phyloP scores from a whole-genome alignment of 2,329 filamentous ascomycete genomes.

The Talaromyces sp. region DNA sequence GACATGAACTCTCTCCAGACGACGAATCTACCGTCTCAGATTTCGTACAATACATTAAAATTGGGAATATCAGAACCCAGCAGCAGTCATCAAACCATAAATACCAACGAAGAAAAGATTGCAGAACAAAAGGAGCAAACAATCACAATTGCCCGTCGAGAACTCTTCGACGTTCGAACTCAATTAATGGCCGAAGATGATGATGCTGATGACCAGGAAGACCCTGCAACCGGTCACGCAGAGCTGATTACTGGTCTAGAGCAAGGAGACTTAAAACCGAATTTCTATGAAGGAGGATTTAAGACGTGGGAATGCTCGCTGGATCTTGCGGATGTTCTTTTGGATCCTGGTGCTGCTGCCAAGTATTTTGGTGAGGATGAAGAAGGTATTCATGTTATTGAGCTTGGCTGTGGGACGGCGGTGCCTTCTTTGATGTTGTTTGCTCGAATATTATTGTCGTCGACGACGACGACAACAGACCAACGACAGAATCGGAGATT shows the following conservation, averaged over 20 bases:
- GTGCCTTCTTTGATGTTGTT: slow-evolving; percentile 54
- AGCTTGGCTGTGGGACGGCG: slow-evolving; percentile 60
- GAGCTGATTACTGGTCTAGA: slow-evolving; percentile 46
- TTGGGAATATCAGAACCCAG: background rate
- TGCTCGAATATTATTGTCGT: slow-evolving; percentile 41
- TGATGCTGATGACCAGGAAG: no score
- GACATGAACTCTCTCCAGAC: slow-evolving; percentile 37
- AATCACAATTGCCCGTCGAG: slow-evolving; percentile 48
- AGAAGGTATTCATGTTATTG: slow-evolving; percentile 38
- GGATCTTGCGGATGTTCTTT: slow-evolving; percentile 48
- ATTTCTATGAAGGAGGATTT: slow-evolving; percentile 63
- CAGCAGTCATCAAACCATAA: background rate
- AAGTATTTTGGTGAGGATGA: slow-evolving; percentile 14
- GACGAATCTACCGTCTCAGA: slow-evolving; percentile 52
- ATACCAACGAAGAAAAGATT: background rate
- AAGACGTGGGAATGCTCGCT: slow-evolving; percentile 65
- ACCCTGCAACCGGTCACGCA: slow-evolving; percentile 18
- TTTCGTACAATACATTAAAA: slow-evolving; percentile 53
- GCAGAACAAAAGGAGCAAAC: background rate
- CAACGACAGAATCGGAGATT: slow-evolving; percentile 25
- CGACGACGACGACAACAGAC: slow-evolving; percentile 1
- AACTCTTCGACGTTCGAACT: slow-evolving; percentile 59
- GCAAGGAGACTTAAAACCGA: slow-evolving; percentile 53
- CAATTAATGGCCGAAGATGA: slow-evolving; percentile 58
- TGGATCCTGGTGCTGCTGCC: no score